phyloP scores from a whole-genome alignment of 805 yeast species.

The Wickerhamiella sergipiensis region DNA sequence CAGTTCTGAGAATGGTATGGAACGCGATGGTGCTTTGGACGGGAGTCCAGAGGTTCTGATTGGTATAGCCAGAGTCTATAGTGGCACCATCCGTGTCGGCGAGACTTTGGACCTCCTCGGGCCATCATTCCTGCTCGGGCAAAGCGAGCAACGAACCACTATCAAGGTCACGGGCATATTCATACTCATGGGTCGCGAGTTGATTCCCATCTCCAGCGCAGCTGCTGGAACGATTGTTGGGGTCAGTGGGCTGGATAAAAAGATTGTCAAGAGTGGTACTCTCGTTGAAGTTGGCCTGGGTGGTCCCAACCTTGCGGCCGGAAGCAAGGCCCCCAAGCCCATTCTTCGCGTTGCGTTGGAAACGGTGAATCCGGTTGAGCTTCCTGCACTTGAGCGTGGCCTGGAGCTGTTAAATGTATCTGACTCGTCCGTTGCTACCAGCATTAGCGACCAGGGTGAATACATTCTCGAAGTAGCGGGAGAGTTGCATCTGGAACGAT shows the following conservation, averaged over 20 bases:
- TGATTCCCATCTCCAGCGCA: constrained; percentile 60
- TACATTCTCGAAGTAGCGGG: constrained; percentile 92
- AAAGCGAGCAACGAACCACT: constrained; percentile 30
- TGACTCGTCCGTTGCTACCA: constrained; percentile 88
- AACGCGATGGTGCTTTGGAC: no score
- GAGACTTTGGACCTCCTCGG: constrained; percentile 65
- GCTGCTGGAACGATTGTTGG: constrained; percentile 96
- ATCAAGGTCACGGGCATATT: constrained; percentile 51
- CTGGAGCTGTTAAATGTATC: constrained; percentile 67
- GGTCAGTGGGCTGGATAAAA: constrained; percentile 77
- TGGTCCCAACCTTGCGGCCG: constrained; percentile 67
- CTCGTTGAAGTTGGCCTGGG: constrained; percentile 41
- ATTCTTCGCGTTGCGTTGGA: constrained; percentile 93
- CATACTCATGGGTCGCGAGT: constrained; percentile 84
- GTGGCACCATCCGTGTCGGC: constrained; percentile 70
- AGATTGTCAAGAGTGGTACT: constrained; percentile 78
- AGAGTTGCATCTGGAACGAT: constrained; percentile 87
- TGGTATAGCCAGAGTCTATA: constrained; percentile 79
- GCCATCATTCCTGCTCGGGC: constrained; percentile 33
- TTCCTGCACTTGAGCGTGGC: constrained; percentile 65
- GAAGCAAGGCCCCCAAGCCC: constrained; percentile 68
- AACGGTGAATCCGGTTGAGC: constrained; percentile 63
- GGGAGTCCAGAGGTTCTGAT: constrained; percentile 45
- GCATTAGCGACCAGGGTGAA: constrained; percentile 81
- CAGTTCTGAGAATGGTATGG: no score